Conservation (phyloP, 106 monocot genomes). For the Alisma plantagoaquatica region DNA sequence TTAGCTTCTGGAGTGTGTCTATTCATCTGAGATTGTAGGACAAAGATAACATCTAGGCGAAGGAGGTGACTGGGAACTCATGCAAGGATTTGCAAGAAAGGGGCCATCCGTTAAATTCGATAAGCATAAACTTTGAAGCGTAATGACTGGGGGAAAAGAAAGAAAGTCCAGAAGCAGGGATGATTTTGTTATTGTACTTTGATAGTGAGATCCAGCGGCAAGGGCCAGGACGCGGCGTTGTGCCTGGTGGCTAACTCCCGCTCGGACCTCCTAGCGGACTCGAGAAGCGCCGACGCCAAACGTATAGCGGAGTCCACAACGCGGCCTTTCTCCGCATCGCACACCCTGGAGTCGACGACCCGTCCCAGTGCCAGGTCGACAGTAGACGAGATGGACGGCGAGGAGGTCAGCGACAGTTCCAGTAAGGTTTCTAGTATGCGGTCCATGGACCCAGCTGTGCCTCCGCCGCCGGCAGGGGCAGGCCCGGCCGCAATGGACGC, state of each 20-base stretch:
- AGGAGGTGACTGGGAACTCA: no score
- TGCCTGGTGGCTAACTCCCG: constrained; percentile 28
- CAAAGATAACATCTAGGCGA: no score
- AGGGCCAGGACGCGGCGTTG: constrained; percentile 41
- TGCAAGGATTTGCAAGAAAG: no score
- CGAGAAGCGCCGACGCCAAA: constrained; percentile 30
- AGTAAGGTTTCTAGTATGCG: constrained; percentile 25
- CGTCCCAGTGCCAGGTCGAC: constrained; percentile 41
- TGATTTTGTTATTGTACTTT: no score
- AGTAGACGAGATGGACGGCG: constrained; percentile 13
- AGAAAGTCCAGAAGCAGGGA: no score
- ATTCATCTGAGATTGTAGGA: no score
- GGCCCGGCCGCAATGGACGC: background rate
- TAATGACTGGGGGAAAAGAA: no score
- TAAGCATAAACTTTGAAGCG: no score
- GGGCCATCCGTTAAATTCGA: no score
- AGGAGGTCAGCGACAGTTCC: constrained; percentile 4
- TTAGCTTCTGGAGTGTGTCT: no score
- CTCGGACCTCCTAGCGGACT: constrained; percentile 27
- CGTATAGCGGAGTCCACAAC: constrained; percentile 23
- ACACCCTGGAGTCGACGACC: constrained; percentile 19
- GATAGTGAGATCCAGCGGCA: constrained; percentile 50
- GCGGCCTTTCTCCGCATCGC: constrained; percentile 26
- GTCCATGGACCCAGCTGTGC: constrained; percentile 17
- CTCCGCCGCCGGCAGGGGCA: background rate